Evolutionary conservation across 2,329 filamentous ascomycete species (phyloP).

Genomic region (Exophiala sideris): DNA sequence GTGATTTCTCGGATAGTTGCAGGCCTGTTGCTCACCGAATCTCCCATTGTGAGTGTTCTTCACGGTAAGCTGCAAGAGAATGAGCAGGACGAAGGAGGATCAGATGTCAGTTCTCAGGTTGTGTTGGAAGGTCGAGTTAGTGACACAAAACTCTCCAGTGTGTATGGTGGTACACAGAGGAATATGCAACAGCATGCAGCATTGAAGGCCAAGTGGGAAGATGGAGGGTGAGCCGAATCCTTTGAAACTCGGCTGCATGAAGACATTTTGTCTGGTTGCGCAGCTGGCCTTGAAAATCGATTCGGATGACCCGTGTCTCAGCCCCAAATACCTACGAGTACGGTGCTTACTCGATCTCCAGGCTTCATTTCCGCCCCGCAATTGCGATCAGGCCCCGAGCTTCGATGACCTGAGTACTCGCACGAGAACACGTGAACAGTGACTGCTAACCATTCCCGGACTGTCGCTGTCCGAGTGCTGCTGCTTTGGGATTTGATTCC

Average conservation of each 20-base stretch:
- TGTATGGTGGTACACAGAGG: background rate
- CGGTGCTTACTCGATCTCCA: slow-evolving; percentile 1
- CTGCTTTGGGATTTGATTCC: no score
- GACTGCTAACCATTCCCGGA: background rate
- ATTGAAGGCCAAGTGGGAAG: background rate
- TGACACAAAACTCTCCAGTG: background rate
- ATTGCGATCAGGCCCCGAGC: background rate
- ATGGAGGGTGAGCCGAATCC: background rate
- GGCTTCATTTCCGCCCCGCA: slow-evolving; percentile 3
- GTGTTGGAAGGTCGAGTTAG: background rate
- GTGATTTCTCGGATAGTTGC: background rate
- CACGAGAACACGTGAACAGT: background rate
- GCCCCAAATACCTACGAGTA: background rate
- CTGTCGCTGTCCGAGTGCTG: background rate
- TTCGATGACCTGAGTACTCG: no score
- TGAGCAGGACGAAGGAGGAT: background rate
- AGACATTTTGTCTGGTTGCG: background rate
- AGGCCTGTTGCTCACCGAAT: slow-evolving; percentile 11
- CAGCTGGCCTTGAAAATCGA: background rate
- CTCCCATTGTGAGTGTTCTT: slow-evolving; percentile 12
- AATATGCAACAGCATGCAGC: background rate
- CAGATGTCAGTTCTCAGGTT: background rate
- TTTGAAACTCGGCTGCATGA: background rate
- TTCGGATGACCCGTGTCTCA: background rate
- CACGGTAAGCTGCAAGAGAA: background rate